Evolutionary conservation across 768 basidiomycete species (phyloP).

Genomic region (Calocera viscosa): DNA sequence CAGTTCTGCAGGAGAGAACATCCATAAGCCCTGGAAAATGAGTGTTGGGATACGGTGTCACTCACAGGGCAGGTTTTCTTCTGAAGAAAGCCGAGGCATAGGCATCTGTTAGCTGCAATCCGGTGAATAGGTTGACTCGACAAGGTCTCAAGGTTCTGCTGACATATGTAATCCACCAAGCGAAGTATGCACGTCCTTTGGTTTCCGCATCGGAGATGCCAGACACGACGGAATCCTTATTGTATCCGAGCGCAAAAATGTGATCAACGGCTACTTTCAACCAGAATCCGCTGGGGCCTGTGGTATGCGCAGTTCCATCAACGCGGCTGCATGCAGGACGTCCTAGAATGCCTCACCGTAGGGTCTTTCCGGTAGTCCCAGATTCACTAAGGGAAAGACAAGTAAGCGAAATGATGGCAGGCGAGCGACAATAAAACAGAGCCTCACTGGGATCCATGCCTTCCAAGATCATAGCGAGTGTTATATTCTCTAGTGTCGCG

Average conservation of each 20-base stretch:
- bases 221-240: constrained; percentile 17
- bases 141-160: neutral
- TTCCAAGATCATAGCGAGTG: constrained; percentile 70
- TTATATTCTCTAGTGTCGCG: constrained; percentile 65
- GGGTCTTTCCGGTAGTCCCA: neutral
- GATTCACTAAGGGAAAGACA: neutral
- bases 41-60: constrained; percentile 11
- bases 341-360: neutral
- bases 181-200: constrained; percentile 34
- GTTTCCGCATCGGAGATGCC: constrained; percentile 18
- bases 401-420: neutral
- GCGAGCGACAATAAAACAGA: neutral
- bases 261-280: constrained; percentile 31
- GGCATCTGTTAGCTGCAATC: constrained; percentile 48
- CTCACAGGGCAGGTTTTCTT: constrained; percentile 63
- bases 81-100: constrained; percentile 75
- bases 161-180: constrained; percentile 83
- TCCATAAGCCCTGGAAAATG: constrained; percentile 45
- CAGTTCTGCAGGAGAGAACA: neutral
- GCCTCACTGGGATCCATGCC: constrained; percentile 4
- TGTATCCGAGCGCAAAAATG: constrained; percentile 18
- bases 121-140: neutral
- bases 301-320: neutral
- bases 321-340: neutral
- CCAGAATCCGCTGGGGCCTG: constrained; percentile 82